phyloP scores from a whole-genome alignment of 2,329 filamentous ascomycete genomes.

The Aureobasidium sp. region DNA sequence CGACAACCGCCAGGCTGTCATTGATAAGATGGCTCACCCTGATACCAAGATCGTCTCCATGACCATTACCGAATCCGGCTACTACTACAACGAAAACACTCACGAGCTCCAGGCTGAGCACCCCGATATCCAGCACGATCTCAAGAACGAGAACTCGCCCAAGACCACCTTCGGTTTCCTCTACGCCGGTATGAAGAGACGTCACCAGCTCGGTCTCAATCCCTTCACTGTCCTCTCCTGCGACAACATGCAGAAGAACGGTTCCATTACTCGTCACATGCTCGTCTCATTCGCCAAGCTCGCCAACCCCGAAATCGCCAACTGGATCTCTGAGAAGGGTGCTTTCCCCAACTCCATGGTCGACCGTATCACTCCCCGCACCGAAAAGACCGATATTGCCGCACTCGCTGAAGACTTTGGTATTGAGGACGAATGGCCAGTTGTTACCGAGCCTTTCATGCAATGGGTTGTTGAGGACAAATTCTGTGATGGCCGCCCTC shows the following conservation, averaged over 20 bases:
- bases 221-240: conserved; percentile 51
- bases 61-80: conserved; percentile 51
- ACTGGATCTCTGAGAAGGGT: conserved; percentile 43
- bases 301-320: conserved; percentile 41
- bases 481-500: conserved; percentile 45
- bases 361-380: conserved; percentile 49
- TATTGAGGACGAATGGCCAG: conserved; percentile 47
- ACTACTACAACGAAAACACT: conserved; percentile 54
- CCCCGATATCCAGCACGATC: conserved; percentile 44
- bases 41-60: conserved; percentile 50
- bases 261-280: conserved; percentile 47
- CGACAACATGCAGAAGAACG: conserved; percentile 54
- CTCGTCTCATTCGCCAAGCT: conserved; percentile 44
- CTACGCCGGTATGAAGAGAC: conserved; percentile 44
- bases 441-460: conserved; percentile 51
- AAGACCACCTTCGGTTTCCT: conserved; percentile 48
- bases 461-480: conserved; percentile 51
- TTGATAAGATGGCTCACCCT: conserved; percentile 49
- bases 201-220: conserved; percentile 40
- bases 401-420: conserved; percentile 40
- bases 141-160: conserved; percentile 39
- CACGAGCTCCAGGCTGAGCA: conserved; percentile 45
- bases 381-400: conserved; percentile 39
- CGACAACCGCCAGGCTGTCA: conserved; percentile 45
- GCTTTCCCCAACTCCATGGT: conserved; percentile 51